A percentile compares a stretch with the other conserved stretches of the same genome.
Conservation (phyloP, 768 basidiomycete species). For the Russula dissimulans region DNA sequence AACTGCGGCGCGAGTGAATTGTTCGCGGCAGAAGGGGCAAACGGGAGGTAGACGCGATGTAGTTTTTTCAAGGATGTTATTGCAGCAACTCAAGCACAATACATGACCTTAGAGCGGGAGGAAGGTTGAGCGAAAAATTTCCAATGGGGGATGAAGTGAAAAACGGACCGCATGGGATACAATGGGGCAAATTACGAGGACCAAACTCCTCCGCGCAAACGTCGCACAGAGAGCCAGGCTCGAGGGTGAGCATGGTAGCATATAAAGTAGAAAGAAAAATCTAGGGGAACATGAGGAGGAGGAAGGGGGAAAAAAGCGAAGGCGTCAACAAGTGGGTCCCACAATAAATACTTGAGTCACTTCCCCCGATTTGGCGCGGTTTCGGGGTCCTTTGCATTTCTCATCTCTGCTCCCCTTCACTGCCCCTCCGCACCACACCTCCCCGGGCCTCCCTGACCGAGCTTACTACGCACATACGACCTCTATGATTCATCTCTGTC, state of each 20-base stretch:
- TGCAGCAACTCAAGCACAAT: constrained; percentile 68
- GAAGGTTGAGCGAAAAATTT: constrained; percentile 22
- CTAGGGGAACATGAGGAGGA: constrained; percentile 15
- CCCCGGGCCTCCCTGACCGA: background rate
- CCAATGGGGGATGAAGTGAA: constrained; percentile 21
- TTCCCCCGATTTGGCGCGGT: constrained; percentile 6
- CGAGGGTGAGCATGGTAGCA: constrained; percentile 64
- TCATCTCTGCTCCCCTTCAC: background rate
- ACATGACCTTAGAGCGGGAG: constrained; percentile 55
- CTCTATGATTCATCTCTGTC: background rate
- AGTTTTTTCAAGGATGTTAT: constrained; percentile 75
- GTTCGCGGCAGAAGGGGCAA: constrained; percentile 81
- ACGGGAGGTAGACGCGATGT: constrained; percentile 55
- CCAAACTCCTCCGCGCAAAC: constrained; percentile 85
- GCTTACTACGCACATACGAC: background rate
- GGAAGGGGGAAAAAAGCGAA: constrained; percentile 5
- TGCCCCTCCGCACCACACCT: background rate
- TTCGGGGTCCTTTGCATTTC: constrained; percentile 17
- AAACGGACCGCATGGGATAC: constrained; percentile 67
- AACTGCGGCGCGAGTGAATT: constrained; percentile 53
- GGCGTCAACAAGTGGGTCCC: background rate
- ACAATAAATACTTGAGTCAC: constrained; percentile 11
- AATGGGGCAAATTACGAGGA: constrained; percentile 63
- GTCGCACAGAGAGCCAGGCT: constrained; percentile 78
- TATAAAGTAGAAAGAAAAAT: constrained; percentile 17